Percentiles rank a stretch among this genome's conserved stretches.
Evolutionary conservation across 1,284 basidiomycete genomes (phyloP).

Genomic region (Leccinum griseonigrum): DNA sequence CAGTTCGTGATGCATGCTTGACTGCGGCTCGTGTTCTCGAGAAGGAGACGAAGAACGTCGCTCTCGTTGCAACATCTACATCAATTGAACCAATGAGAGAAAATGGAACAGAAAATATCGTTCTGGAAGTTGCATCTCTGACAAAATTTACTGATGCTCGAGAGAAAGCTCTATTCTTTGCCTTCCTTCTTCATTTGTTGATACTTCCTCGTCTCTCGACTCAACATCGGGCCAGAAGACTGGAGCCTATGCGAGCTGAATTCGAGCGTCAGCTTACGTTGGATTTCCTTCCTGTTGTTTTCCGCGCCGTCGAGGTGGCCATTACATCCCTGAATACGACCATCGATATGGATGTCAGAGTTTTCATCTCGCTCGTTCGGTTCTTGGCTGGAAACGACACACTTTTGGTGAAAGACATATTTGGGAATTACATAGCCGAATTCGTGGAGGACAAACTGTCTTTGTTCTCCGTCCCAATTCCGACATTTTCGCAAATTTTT

Average conservation of each 20-base stretch:
- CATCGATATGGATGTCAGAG: conserved; percentile 49
- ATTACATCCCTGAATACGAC: conserved; percentile 23
- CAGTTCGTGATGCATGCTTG: conserved; percentile 8
- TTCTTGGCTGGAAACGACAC: conserved; percentile 30
- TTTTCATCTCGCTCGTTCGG: conserved; percentile 45
- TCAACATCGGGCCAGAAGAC: conserved; percentile 41
- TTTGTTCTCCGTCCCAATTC: conserved; percentile 21
- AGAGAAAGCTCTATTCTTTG: conserved; percentile 29
- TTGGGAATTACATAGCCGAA: conserved; percentile 33
- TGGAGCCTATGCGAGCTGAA: conserved; percentile 28
- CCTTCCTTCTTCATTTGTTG: conserved; percentile 43
- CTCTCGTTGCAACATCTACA: background rate
- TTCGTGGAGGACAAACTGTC: conserved; percentile 29
- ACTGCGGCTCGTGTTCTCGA: conserved; percentile 10
- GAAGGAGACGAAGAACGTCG: background rate
- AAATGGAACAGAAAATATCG: conserved; percentile 5
- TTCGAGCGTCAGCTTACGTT: conserved; percentile 33
- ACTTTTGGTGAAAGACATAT: conserved; percentile 22
- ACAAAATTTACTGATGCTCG: background rate
- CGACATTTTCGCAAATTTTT: conserved; percentile 27
- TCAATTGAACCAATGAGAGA: background rate
- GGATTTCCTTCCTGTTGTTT: conserved; percentile 39
- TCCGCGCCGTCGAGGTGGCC: conserved; percentile 32
- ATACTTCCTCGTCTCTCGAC: conserved; percentile 43
- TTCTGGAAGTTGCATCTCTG: conserved; percentile 11